Evolutionary conservation across 2,329 filamentous ascomycete genomes (phyloP), one percentile per base, ranked within the genome.

Genomic region (Pyricularia sp.): DNA sequence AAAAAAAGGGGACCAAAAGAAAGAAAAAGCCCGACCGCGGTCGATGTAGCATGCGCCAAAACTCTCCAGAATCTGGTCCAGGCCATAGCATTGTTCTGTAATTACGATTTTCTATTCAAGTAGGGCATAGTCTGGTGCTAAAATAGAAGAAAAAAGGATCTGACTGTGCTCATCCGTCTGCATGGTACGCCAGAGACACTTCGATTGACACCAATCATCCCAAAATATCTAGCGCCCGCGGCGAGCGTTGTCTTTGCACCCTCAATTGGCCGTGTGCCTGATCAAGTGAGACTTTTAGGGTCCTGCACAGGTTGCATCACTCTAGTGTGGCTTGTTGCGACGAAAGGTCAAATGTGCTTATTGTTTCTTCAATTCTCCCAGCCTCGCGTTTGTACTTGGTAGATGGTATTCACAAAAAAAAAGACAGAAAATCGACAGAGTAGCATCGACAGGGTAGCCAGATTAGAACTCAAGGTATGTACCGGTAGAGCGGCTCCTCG

Each of bases 121-220:
- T 55, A 55, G 42, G 25, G 58, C 58, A 61, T 26, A 61, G 58
- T 61, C n/a, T 26, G 23, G 58, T n/a, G 58, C 58, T 28, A 26
- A 61, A 14, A 12, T n/a, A 61, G n/a, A 61, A 25, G 25, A 14
- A 61, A 61, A 25, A 25, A 61, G 20, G 58, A 61, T 25, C 58
- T 25, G 58, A 61, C 58, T 61, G 58, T 61, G 58, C 58, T n/a
- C 58, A 26, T 61, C 58, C 58, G n/a, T 23, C 23, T 17, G 58
- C 58, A 61, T 61, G 58, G 58, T 14, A 61, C 58, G 25, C 25
- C n/a, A 61, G 20, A 59, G 58, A 61, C 58, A 61, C 58, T 61
- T 61, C 58, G 23, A 61, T 61, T 61, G 58, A 61, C 58, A 61
- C 58, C 58, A 61, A 61, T 61, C 58, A 61, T 61, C 58, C 55